Evolutionary conservation across 1,284 basidiomycete genomes (phyloP), one percentile per base, ranked within the genome.

Genomic region (Cryptococcus floricola): DNA sequence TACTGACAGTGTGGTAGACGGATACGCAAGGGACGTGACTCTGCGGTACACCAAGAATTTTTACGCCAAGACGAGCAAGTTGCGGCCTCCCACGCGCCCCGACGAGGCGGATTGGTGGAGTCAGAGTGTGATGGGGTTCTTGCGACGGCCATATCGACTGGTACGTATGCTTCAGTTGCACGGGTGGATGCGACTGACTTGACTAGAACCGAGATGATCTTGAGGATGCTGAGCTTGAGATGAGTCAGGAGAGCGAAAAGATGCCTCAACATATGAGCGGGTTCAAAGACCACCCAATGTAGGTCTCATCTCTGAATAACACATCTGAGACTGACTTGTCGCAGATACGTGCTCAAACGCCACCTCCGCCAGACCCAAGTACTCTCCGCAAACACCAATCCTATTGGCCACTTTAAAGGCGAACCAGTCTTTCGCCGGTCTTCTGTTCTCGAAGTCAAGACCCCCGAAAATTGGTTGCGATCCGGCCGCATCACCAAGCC

Each of bases 251-350:
- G 63, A 73, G 83, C 28, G 95, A 97, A 75, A 90, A 88, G n/a
- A 96, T 99, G 91, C 95, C 95, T 0, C 87, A 86, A 12, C 88
- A 89, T 31, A 83, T 98, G 62, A 81, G 81, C 25, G 94, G 91
- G 0, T 98, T 98, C 83, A 98, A 98, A 74, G 88, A 93, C 68
- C 95, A 99, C 76, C 91, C 95, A 2, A 76, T 97, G 85, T 91
- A 65, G 59, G 86, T 62, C 0, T 14, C 28, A 41, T 13, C 14
- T 44, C 37, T 23, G 23, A 23, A 49, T 2, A 27, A 28, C 18
- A 41, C 13, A 34, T n/a, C 38, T 39, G 14, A 37, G 58, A 27
- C 25, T 1, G 12, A 14, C 10, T 14, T 3, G 5, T 23, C 42
- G 19, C 49, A 92, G 89, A 69, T 98, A 93, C 73, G 89, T 88